A percentile compares a stretch with the other conserved stretches of the same genome.
These are phyloP conservation scores for Fusarium newnesense DNA, from an alignment of 2,329 filamentous ascomycete genomes.

Conservation along the genomic window DNA sequence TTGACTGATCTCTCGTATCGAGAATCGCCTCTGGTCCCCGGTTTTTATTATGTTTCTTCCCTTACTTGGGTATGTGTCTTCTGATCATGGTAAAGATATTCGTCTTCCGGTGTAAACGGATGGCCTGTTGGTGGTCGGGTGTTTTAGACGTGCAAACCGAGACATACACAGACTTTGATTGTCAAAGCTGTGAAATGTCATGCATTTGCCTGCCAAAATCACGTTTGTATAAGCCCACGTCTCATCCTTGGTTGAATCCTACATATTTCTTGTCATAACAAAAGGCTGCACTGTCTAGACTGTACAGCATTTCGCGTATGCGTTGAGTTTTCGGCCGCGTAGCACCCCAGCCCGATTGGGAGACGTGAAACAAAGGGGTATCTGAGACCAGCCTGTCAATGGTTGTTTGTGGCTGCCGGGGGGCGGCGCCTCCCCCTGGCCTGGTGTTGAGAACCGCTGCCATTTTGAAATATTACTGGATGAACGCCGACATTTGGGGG, in stretches of 20 bases:
- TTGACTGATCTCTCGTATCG: conserved; percentile 23
- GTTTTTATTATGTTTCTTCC: conserved; percentile 25
- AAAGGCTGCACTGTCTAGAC: conserved; percentile 8
- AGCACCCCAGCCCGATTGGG: conserved; percentile 38
- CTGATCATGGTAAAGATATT: conserved; percentile 17
- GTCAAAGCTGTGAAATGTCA: conserved; percentile 12
- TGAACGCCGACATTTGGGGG: conserved; percentile 6
- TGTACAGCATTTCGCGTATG: conserved; percentile 9
- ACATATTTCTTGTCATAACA: not conserved
- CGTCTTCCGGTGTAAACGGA: conserved; percentile 4
- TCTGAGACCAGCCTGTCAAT: conserved; percentile 30
- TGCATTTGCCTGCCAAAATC: conserved; percentile 15
- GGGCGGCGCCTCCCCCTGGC: conserved; percentile 43
- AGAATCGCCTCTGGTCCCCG: conserved; percentile 3
- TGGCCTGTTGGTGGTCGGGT: conserved; percentile 7
- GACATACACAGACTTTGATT: not conserved
- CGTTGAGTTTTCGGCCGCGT: conserved; percentile 29
- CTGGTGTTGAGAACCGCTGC: conserved; percentile 26
- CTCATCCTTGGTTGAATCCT: conserved; percentile 15
- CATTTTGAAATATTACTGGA: conserved; percentile 22
- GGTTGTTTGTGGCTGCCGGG: conserved; percentile 33
- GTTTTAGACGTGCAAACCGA: not conserved
- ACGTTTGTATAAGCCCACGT: conserved; percentile 15
- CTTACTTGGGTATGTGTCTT: conserved; percentile 6
- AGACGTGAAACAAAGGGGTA: conserved; percentile 41